These are phyloP conservation scores for Trichoderma sp. DNA, from an alignment of 2,329 filamentous ascomycete genomes.

Conservation along the genomic window DNA sequence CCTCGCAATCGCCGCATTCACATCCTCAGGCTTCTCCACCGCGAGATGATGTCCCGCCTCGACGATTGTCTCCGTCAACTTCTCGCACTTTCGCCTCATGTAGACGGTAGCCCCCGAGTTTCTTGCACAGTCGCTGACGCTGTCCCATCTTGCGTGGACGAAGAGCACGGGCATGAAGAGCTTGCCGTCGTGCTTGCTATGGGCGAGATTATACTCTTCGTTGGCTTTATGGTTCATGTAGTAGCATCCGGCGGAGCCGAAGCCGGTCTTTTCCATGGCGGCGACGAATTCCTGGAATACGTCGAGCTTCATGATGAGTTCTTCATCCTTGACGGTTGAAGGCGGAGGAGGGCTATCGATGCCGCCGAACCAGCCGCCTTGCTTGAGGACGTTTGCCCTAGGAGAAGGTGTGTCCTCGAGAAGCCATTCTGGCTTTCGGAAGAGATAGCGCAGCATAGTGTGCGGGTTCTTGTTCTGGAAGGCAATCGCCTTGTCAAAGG, in stretches of 20 bases:
- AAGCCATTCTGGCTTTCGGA: not conserved
- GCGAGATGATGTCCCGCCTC: conserved; percentile 19
- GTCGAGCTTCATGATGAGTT: conserved; percentile 16
- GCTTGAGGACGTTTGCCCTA: conserved; percentile 12
- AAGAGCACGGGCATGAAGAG: conserved; percentile 37
- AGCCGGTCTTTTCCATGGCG: conserved; percentile 40
- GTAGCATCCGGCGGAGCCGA: conserved; percentile 27
- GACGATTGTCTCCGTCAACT: conserved; percentile 37
- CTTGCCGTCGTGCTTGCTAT: conserved; percentile 26
- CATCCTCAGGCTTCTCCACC: conserved; percentile 21
- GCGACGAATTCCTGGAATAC: conserved; percentile 23
- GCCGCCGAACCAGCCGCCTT: conserved; percentile 20
- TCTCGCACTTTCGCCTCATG: conserved; percentile 34
- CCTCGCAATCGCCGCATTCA: conserved; percentile 27
- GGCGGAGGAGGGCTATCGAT: conserved; percentile 7
- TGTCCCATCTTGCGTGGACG: conserved; percentile 38
- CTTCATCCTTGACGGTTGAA: not conserved
- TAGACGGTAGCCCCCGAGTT: conserved; percentile 34
- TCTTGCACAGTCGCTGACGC: conserved; percentile 34
- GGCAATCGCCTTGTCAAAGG: conserved; percentile 25
- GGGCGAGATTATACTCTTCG: conserved; percentile 33
- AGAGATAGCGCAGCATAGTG: conserved; percentile 20
- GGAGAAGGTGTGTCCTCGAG: conserved; percentile 12
- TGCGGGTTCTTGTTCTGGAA: conserved; percentile 24
- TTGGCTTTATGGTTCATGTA: conserved; percentile 46